These are phyloP conservation scores for Aspergillus hiratsukae DNA, from an alignment of 2,329 filamentous ascomycete species.

Conservation along the genomic window DNA sequence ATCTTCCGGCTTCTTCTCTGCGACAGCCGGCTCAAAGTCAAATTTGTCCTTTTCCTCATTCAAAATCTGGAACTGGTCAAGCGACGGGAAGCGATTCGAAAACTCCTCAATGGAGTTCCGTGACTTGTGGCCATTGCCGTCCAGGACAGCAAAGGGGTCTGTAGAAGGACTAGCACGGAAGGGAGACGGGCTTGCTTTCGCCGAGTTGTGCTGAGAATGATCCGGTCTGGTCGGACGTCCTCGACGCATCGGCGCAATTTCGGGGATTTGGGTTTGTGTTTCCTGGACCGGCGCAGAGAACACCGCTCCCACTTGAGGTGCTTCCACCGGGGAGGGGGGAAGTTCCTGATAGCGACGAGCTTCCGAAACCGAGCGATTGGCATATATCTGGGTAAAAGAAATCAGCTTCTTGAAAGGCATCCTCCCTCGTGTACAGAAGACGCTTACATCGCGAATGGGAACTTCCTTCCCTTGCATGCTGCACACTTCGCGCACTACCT, in stretches of 20 bases:
- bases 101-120: slow-evolving; percentile 66
- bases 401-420: slow-evolving; percentile 1
- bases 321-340: slow-evolving; percentile 52
- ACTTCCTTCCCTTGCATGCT: slow-evolving; percentile 81
- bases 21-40: slow-evolving; percentile 64
- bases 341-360: slow-evolving; percentile 56
- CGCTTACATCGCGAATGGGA: slow-evolving; percentile 80
- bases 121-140: slow-evolving; percentile 56
- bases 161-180: slow-evolving; percentile 59
- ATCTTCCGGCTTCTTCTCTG: slow-evolving; percentile 40
- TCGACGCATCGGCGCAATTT: slow-evolving; percentile 90
- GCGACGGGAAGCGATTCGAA: slow-evolving; percentile 77
- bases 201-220: slow-evolving; percentile 41
- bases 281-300: slow-evolving; percentile 71
- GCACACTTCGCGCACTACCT: slow-evolving; percentile 82
- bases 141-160: slow-evolving; percentile 89
- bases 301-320: slow-evolving; percentile 70
- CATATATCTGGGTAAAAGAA: slow-evolving; percentile 59
- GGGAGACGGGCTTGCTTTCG: slow-evolving; percentile 63
- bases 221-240: slow-evolving; percentile 62
- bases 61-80: slow-evolving; percentile 88
- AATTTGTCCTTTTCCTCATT: slow-evolving; percentile 82
- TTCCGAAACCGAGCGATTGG: slow-evolving; percentile 61
- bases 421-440: not conserved
- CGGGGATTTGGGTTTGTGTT: slow-evolving; percentile 71